phyloP scores from a whole-genome alignment of 352 stramenopile genomes.

The Phytophthora nicotianae region DNA sequence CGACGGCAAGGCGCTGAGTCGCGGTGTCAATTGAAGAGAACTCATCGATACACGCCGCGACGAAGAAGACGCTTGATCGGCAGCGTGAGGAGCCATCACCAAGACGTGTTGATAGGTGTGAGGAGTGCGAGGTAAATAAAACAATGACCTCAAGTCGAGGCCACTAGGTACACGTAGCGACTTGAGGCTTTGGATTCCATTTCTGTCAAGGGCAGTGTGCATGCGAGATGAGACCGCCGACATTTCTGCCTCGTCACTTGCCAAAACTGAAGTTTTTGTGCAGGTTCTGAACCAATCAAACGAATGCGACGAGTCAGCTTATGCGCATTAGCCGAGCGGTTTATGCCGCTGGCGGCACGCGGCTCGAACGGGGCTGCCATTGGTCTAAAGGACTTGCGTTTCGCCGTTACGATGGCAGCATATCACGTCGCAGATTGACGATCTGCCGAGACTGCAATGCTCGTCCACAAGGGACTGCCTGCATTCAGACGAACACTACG shows the following conservation, averaged over 20 bases:
- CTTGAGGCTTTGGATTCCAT: not conserved
- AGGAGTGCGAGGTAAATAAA: conserved; percentile 13
- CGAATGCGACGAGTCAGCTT: conserved; percentile 17
- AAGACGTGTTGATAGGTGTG: not conserved
- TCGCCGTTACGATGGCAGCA: conserved; percentile 12
- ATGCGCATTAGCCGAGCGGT: conserved; percentile 12
- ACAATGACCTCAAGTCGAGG: conserved; percentile 19
- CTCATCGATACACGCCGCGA: conserved; percentile 30
- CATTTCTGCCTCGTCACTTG: conserved; percentile 33
- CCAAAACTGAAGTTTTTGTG: conserved; percentile 21
- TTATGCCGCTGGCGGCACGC: conserved; percentile 34
- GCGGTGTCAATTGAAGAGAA: conserved; percentile 33
- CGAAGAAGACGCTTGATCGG: conserved; percentile 20
- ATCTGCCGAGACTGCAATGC: not conserved
- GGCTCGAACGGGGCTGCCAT: not conserved
- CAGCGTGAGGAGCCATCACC: conserved; percentile 24
- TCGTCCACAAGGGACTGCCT: too few relatives aligned
- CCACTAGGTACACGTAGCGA: not conserved
- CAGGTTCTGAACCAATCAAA: conserved; percentile 19
- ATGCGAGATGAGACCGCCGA: conserved; percentile 27
- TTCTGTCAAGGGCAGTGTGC: not conserved
- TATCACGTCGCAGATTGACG: conserved; percentile 32
- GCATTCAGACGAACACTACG: too few relatives aligned
- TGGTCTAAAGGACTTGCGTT: conserved; percentile 23
- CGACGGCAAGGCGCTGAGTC: conserved; percentile 21